Evolutionary conservation across 768 basidiomycete species (phyloP), one percentile per base, ranked within the genome.

Genomic region (Baorangia bicolor): DNA sequence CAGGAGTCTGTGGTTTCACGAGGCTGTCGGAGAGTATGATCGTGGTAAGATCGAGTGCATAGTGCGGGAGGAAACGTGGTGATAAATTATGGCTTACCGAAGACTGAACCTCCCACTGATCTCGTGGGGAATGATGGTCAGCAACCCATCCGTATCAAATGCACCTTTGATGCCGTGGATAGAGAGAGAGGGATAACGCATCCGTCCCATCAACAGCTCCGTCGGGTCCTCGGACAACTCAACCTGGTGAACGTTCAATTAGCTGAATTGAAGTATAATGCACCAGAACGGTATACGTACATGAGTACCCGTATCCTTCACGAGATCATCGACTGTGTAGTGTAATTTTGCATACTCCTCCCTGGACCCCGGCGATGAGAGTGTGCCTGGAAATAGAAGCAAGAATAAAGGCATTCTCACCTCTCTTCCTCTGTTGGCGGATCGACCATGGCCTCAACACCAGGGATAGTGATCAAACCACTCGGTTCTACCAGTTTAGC

Each of bases 381-480:
- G 13, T 40, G 21, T 40, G 39, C 21, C 4, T 38, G 14, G 38
- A 38, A 20, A 20, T 2, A 11, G 11, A 38, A 10, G 23, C 9
- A 41, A 25, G 21, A 8, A 13, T 20, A 25, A 41, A 16, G 21
- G 13, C 25, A 27, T 5, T 2, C 42, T 18, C 25, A 43, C 42
- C 42, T 27, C 25, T 43, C 42, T 27, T 10, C 25, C 25, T 43
- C 16, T 27, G 42, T 43, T 9, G 42, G 42, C 10, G 42, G 42
- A 43, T 43, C 25, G 9, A 43, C 25, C 25, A 43, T 7, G 27
- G 16, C 2, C 16, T 43, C 42, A 11, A 43, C 42, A 11, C 23
- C 42, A n/a, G 42, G 23, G 25, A 43, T 43, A 41, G 92, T 79
- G 64, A 96, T 95, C 49, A 84, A 78, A 25, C 92, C 93, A 37